Base-by-base conservation (phyloP, 441 rosid species). In the Gossypium davidsonii region DNA sequence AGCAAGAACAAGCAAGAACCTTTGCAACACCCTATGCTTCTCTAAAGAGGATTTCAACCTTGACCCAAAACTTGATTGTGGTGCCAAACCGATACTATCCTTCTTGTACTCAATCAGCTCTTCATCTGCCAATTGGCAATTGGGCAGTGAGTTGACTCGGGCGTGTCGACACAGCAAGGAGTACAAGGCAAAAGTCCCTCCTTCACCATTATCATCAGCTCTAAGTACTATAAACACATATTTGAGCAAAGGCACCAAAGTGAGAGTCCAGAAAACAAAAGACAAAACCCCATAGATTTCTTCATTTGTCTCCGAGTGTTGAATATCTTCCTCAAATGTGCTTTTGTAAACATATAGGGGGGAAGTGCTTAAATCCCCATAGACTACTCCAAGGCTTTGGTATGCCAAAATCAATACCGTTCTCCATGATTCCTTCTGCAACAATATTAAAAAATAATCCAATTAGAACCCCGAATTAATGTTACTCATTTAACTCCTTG, bases 151-250 rank as follows among this genome's bases (percentile, higher is more conserved):
- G 87, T 84, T 95, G 74, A 95, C 86, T 62, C 92, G 88, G 71
- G 99, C 97, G 76, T 95, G 94, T 61, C 99, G 83, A 75, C 97
- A 95, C 37, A 95, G 74, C 72, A 95, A 84, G 0, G 99, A 95
- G 77, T 95, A 95, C 72, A 92, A 80, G 73, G 99, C 99, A 80
- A 95, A 92, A 71, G 99, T 92, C 15, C 99, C 99, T 2, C 99
- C 99, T 83, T 95, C 97, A 3, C 98, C 99, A 71, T 92, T 95
- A 72, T 95, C 99, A 73, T 93, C 97, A 18, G 99, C 99, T 83
- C 85, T 85, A 26, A 95, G 90, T 75, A 95, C 97, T 20, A 95
- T 86, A 67, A 91, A 89, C 67, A 92, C 98, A 59, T 92, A 95
- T 73, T 95, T 95, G 21, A 95, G 59, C 74, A 95, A 76, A 74